Percentiles rank a stretch among this genome's conserved stretches.
phyloP scores from a whole-genome alignment of 2,329 filamentous ascomycete genomes.

The Ascochyta lentis region DNA sequence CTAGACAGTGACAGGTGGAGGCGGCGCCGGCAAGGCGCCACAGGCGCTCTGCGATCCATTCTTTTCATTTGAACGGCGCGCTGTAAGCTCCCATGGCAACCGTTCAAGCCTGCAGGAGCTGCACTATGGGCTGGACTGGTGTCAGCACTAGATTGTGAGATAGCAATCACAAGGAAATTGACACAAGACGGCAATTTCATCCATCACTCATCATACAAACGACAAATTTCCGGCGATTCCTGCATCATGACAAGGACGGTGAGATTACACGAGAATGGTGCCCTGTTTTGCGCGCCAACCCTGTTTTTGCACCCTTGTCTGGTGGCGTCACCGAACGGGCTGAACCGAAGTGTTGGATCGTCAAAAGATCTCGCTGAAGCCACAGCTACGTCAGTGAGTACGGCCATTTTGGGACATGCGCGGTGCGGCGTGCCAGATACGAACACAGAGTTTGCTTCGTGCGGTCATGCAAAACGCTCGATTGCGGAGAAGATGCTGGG shows the following conservation, averaged over 20 bases:
- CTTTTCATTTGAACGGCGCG: conserved; percentile 4
- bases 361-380: neutral
- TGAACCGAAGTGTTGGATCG: conserved; percentile 4
- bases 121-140: conserved; percentile 1
- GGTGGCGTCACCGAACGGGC: conserved; percentile 11
- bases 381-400: conserved; percentile 14
- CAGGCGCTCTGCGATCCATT: conserved; percentile 1
- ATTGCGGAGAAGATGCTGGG: conserved; percentile 9
- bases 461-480: conserved; percentile 5
- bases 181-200: neutral
- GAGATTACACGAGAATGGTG: conserved; percentile 11
- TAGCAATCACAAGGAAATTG: neutral
- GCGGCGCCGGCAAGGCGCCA: neutral
- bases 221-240: neutral
- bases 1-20: conserved; percentile 2
- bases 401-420: conserved; percentile 4
- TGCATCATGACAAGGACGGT: conserved; percentile 9
- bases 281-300: conserved; percentile 15
- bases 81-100: conserved; percentile 2
- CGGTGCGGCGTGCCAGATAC: conserved; percentile 7
- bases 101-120: conserved; percentile 4
- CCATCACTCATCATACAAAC: neutral
- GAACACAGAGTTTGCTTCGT: conserved; percentile 3
- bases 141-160: conserved; percentile 1
- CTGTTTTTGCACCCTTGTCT: conserved; percentile 13